These are phyloP conservation scores for Fonsecaea nubica DNA, from an alignment of 2,329 filamentous ascomycete genomes.

Conservation along the genomic window DNA sequence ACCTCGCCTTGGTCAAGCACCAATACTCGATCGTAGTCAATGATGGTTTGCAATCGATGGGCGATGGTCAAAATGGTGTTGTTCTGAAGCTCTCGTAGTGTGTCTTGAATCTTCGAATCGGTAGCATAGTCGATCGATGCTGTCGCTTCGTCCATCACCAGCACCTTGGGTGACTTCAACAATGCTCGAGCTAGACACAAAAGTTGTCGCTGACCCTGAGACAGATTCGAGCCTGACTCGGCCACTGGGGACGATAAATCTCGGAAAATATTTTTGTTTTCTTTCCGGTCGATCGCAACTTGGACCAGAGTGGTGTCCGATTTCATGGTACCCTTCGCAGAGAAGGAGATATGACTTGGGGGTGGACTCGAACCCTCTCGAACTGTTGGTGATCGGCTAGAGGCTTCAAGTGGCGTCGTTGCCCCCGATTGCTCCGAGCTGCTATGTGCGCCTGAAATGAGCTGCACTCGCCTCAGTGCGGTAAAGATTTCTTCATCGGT, in stretches of 20 bases:
- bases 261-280: conserved; percentile 93
- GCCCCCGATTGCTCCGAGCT: conserved; percentile 47
- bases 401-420: conserved; percentile 44
- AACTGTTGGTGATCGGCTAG: conserved; percentile 43
- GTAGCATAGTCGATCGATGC: conserved; percentile 97
- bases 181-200: conserved; percentile 91
- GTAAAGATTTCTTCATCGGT: conserved; percentile 90
- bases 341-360: conserved; percentile 38
- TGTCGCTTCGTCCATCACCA: conserved; percentile 99
- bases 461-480: conserved; percentile 83
- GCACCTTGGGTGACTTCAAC: conserved; percentile 85
- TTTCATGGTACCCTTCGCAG: conserved; percentile 35
- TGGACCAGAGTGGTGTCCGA: conserved; percentile 36
- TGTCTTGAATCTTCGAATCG: conserved; percentile 94
- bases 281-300: conserved; percentile 45
- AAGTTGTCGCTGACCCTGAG: conserved; percentile 93
- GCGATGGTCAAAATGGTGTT: conserved; percentile 97
- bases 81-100: conserved; percentile 83
- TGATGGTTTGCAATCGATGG: conserved; percentile 93
- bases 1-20: conserved; percentile 89
- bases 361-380: conserved; percentile 27
- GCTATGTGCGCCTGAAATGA: conserved; percentile 66
- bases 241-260: conserved; percentile 83
- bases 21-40: conserved; percentile 96
- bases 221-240: conserved; percentile 92